Conservation (phyloP, 345 rosid species). For the Anacardium occidentale region DNA sequence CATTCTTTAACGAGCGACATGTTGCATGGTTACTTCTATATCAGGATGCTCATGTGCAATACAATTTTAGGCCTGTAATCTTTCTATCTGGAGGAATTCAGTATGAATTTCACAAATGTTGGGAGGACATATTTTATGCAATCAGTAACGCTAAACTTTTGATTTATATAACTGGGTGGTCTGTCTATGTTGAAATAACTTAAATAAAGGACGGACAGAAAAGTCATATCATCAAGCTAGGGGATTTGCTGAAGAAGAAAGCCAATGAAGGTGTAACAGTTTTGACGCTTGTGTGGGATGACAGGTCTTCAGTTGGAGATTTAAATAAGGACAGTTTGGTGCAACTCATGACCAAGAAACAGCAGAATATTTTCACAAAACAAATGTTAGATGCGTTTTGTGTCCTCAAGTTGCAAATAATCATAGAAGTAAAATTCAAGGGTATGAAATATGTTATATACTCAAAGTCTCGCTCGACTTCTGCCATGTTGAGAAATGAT, state of each 20-base stretch:
- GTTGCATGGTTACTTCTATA: slow-evolving; percentile 71
- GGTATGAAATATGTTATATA: too few relatives aligned
- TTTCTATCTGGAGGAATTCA: slow-evolving; percentile 10
- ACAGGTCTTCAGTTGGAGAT: slow-evolving; percentile 49
- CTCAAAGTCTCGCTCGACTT: too few relatives aligned
- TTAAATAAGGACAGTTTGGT: slow-evolving; percentile 59
- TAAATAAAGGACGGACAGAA: slow-evolving; percentile 50
- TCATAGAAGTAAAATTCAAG: slow-evolving; percentile 44
- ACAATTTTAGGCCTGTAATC: slow-evolving; percentile 29
- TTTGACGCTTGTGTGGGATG: slow-evolving; percentile 80
- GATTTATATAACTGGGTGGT: slow-evolving; percentile 83
- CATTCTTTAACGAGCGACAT: slow-evolving; percentile 55
- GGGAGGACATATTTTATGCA: slow-evolving; percentile 80
- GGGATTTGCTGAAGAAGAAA: slow-evolving; percentile 57
- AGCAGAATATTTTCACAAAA: slow-evolving; percentile 38
- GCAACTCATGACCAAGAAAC: slow-evolving; percentile 76
- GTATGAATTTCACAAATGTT: slow-evolving; percentile 51
- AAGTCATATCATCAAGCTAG: slow-evolving; percentile 41
- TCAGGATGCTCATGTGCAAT: slow-evolving; percentile 71
- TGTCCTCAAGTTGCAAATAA: slow-evolving; percentile 63
- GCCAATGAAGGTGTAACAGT: slow-evolving; percentile 63
- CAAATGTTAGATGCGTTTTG: slow-evolving; percentile 59
- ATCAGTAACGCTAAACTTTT: slow-evolving; percentile 55
- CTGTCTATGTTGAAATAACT: slow-evolving; percentile 49
- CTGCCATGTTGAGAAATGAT: too few relatives aligned